Percentiles rank a stretch among this genome's conserved stretches.
Evolutionary conservation across 202 grass and related monocot genomes (phyloP).

Genomic region (Brachypodium distachyon): DNA sequence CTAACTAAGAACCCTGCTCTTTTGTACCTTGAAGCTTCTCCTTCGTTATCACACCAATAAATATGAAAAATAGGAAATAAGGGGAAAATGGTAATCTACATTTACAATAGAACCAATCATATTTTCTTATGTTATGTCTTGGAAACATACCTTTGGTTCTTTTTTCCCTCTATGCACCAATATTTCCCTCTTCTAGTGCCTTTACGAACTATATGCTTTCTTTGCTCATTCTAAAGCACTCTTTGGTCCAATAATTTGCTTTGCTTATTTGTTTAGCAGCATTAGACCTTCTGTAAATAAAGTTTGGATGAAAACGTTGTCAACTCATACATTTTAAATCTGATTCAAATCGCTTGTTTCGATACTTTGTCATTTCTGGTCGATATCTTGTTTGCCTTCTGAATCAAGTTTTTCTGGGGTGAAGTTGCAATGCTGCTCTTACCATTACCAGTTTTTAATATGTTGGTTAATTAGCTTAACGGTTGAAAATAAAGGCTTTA

Average conservation of each 20-base stretch:
- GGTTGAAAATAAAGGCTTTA: constrained; percentile 1
- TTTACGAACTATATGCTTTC: not conserved
- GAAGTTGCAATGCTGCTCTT: not conserved
- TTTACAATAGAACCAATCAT: not conserved
- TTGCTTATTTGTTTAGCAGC: not conserved
- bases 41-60: constrained; percentile 1
- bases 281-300: not conserved
- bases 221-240: not conserved
- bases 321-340: not conserved
- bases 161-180: not conserved
- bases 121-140: constrained; percentile 6
- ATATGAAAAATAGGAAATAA: not conserved
- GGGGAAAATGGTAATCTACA: not conserved
- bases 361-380: not conserved
- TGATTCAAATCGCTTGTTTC: not conserved
- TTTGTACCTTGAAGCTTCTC: not conserved
- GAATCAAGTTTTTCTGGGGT: constrained; percentile 14
- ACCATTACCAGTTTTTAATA: not conserved
- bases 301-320: constrained; percentile 3
- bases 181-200: not conserved
- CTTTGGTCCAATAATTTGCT: not conserved
- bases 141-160: not conserved
- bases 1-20: constrained; percentile 9
- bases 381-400: constrained; percentile 2
- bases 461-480: not conserved